phyloP scores from a whole-genome alignment of 257 asterid species.

The Solanum chmielewskii region DNA sequence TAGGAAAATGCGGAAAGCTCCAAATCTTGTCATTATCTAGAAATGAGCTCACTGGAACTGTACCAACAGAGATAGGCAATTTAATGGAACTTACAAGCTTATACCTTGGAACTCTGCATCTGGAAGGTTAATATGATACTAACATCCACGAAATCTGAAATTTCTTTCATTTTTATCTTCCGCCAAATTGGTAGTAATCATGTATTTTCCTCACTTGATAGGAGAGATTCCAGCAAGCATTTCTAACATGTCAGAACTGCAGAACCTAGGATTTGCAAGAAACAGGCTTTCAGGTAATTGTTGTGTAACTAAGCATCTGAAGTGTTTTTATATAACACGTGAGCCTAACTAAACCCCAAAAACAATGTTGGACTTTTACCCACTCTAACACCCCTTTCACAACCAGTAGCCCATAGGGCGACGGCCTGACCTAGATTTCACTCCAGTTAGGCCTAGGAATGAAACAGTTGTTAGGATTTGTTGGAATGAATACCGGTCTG shows the following conservation, averaged over 20 bases:
- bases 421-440: too few species aligned
- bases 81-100: not conserved
- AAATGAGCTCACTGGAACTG: not conserved
- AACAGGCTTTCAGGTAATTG: too few species aligned
- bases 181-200: not conserved
- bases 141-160: not conserved
- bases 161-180: not conserved
- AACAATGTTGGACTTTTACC: too few species aligned
- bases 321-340: too few species aligned
- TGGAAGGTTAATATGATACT: not conserved
- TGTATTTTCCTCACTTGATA: not conserved
- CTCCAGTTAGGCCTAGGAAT: too few species aligned
- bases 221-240: not conserved
- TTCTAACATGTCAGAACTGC: not conserved
- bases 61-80: not conserved
- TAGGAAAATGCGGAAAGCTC: constrained; percentile 1
- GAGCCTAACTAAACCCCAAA: too few species aligned
- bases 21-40: not conserved
- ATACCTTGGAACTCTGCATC: not conserved
- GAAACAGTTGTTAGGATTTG: too few species aligned
- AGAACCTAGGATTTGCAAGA: not conserved
- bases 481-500: too few species aligned
- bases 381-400: too few species aligned
- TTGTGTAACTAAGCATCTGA: too few species aligned
- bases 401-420: too few species aligned